phyloP scores from a whole-genome alignment of 2,329 filamentous ascomycete genomes.

The Parascedosporium putredinis region DNA sequence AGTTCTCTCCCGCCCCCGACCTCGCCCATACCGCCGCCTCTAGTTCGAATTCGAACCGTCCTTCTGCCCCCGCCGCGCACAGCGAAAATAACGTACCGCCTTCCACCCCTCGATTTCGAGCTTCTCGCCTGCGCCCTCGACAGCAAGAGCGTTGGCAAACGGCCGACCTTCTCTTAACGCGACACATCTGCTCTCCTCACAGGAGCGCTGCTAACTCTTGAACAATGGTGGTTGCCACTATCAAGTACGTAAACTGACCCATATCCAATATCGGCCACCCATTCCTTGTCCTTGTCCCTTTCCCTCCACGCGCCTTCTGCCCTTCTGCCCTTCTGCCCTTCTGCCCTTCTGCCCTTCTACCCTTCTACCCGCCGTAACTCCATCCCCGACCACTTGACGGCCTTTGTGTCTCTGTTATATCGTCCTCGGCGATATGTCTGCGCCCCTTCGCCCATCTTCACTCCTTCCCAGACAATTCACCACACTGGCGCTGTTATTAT shows the following conservation, averaged over 20 bases:
- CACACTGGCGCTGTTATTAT: no score
- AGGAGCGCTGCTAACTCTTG: constrained; percentile 28
- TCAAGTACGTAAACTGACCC: constrained; percentile 40
- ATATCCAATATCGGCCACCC: constrained; percentile 12
- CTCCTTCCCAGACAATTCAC: no score
- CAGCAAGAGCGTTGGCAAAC: constrained; percentile 7
- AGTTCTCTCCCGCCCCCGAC: constrained; percentile 6
- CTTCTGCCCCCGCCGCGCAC: no score
- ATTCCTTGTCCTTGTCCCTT: constrained; percentile 11
- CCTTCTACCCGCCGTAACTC: background rate
- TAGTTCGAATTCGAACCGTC: background rate
- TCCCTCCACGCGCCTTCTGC: constrained; percentile 10
- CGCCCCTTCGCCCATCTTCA: no score
- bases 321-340: no score
- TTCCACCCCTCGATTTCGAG: background rate
- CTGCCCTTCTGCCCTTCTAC: background rate
- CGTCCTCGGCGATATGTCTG: no score
- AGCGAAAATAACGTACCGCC: constrained; percentile 8
- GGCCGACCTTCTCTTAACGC: constrained; percentile 8
- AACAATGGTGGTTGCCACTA: constrained; percentile 54
- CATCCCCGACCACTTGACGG: background rate
- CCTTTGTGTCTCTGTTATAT: no score
- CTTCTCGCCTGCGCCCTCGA: background rate
- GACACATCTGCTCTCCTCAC: constrained; percentile 22
- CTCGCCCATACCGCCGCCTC: no score